Evolutionary conservation across 345 rosid genomes (phyloP).

Genomic region (thale cress (Arabidopsis thaliana)): DNA sequence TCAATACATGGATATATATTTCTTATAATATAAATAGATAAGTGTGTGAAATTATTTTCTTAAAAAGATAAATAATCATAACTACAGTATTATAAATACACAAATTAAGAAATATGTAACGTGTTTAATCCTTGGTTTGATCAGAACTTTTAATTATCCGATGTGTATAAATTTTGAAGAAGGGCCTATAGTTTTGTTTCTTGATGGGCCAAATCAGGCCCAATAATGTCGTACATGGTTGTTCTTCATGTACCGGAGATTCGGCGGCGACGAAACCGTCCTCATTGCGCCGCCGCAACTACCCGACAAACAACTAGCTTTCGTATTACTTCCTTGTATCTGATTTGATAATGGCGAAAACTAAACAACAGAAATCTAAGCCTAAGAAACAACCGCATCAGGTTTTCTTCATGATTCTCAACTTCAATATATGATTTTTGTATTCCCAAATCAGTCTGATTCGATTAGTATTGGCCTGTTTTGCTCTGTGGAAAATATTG

Average conservation of each 20-base stretch:
- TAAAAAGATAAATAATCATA: too few species aligned
- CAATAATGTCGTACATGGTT: neutral
- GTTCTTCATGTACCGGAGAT: neutral
- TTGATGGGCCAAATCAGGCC: conserved; percentile 1
- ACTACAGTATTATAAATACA: too few species aligned
- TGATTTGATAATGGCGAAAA: conserved; percentile 63
- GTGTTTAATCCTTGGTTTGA: too few species aligned
- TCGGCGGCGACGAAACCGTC: conserved; percentile 21
- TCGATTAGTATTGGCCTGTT: neutral
- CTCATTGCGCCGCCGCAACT: conserved; percentile 24
- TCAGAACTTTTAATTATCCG: too few species aligned
- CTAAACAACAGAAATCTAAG: conserved; percentile 68
- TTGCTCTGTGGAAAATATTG: neutral
- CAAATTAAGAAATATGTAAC: too few species aligned
- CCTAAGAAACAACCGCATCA: conserved; percentile 65
- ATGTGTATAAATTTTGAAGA: too few species aligned
- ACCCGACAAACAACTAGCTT: conserved; percentile 6
- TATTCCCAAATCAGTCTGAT: neutral
- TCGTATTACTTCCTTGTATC: neutral
- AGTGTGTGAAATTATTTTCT: too few species aligned
- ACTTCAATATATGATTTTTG: neutral
- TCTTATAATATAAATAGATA: too few species aligned
- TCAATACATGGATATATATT: too few species aligned
- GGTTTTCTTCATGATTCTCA: conserved; percentile 25
- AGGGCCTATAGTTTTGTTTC: neutral